Conservation (phyloP, 2,329 filamentous ascomycete species). For the Aspergillus tubingensis region DNA sequence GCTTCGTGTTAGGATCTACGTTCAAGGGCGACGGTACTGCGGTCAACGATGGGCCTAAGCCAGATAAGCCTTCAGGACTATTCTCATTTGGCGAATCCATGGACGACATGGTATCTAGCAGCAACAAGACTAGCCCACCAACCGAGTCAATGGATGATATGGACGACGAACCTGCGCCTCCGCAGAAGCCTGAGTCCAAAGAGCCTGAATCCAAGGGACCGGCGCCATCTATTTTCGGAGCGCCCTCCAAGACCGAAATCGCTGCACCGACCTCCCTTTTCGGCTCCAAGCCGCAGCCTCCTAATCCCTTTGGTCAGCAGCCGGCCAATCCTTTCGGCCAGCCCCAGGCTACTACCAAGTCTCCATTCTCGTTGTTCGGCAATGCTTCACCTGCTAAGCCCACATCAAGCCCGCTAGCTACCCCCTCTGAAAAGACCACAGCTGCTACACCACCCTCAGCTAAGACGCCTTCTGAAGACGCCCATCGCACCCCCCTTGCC, state of each 20-base stretch:
- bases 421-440: constrained; percentile 36
- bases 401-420: constrained; percentile 32
- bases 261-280: constrained; percentile 29
- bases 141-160: constrained; percentile 41
- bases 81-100: constrained; percentile 45
- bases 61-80: constrained; percentile 36
- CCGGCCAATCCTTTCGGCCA: constrained; percentile 21
- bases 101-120: constrained; percentile 42
- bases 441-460: constrained; percentile 34
- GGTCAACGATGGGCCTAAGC: constrained; percentile 42
- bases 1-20: constrained; percentile 47
- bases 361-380: constrained; percentile 35
- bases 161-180: constrained; percentile 31
- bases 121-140: constrained; percentile 35
- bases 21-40: constrained; percentile 48
- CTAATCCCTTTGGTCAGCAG: neutral
- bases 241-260: constrained; percentile 24
- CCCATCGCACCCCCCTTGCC: constrained; percentile 33
- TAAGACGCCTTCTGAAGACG: constrained; percentile 34
- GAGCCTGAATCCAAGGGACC: constrained; percentile 21
- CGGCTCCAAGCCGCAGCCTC: neutral
- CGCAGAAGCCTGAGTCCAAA: constrained; percentile 27
- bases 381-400: constrained; percentile 26
- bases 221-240: constrained; percentile 30
- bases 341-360: constrained; percentile 29